A percentile compares a stretch with the other conserved stretches of the same genome.
Conservation (phyloP, 1,284 basidiomycete genomes). For the Exobasidium cylindrosporum region DNA sequence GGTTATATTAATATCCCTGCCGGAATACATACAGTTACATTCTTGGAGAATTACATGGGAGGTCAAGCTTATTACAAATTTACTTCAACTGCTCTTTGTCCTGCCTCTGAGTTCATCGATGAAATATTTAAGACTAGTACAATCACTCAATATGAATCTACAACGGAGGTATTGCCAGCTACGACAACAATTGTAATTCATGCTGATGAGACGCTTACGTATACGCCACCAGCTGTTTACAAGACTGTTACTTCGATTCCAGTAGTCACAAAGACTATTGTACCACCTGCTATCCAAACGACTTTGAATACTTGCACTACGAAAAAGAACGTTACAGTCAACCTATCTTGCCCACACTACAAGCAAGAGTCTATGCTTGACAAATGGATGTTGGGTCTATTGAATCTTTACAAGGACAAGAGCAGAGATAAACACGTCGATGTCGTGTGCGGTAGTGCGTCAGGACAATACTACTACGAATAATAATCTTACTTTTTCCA, state of each 20-base stretch:
- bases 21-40: neutral
- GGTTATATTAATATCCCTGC: neutral
- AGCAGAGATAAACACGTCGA: neutral
- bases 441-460: neutral
- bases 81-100: neutral
- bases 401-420: neutral
- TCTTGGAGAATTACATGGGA: neutral
- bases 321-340: neutral
- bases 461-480: neutral
- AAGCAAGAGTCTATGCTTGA: neutral
- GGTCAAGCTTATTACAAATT: neutral
- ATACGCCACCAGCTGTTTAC: neutral
- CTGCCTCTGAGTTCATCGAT: neutral
- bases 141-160: neutral
- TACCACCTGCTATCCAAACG: neutral
- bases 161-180: neutral
- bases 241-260: neutral
- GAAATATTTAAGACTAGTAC: neutral
- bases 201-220: neutral
- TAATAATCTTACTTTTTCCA: too few species aligned
- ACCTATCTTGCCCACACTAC: constrained; percentile 3
- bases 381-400: neutral
- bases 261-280: neutral
- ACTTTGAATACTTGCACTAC: neutral
- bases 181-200: neutral